Evolutionary conservation across 257 asterid species (phyloP).

Genomic region (Coffea canephora): DNA sequence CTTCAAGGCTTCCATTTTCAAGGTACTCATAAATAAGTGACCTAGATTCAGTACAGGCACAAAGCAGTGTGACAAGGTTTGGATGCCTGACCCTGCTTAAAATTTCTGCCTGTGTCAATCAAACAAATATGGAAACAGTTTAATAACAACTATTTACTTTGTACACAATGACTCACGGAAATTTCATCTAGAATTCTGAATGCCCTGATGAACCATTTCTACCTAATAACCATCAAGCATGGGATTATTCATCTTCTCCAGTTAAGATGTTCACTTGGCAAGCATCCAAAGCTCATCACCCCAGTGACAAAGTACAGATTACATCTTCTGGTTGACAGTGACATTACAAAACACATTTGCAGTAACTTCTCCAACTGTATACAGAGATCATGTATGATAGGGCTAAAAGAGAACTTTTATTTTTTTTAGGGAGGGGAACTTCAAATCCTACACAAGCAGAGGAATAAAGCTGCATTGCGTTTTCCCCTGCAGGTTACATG

Average conservation of each 20-base stretch:
- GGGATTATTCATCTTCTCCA: not conserved
- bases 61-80: conserved; percentile 68
- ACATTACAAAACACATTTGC: not conserved
- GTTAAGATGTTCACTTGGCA: too few relatives aligned
- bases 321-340: not conserved
- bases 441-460: too few relatives aligned
- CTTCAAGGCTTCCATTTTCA: conserved; percentile 77
- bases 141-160: not conserved
- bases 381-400: not conserved
- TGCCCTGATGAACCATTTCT: not conserved
- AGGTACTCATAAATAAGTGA: conserved; percentile 84
- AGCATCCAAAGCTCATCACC: too few relatives aligned
- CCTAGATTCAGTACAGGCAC: conserved; percentile 81
- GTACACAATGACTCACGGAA: not conserved
- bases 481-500: not conserved
- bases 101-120: conserved; percentile 51
- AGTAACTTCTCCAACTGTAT: not conserved
- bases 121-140: conserved; percentile 13
- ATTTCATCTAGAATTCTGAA: too few relatives aligned
- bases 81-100: conserved; percentile 90
- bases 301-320: not conserved
- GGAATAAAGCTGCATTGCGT: not conserved
- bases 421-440: too few relatives aligned
- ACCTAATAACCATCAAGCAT: not conserved
- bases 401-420: not conserved